These are phyloP conservation scores for Pleurozium schreberi DNA, from an alignment of 225 moss, liverwort and hornwort species.

Conservation along the genomic window DNA sequence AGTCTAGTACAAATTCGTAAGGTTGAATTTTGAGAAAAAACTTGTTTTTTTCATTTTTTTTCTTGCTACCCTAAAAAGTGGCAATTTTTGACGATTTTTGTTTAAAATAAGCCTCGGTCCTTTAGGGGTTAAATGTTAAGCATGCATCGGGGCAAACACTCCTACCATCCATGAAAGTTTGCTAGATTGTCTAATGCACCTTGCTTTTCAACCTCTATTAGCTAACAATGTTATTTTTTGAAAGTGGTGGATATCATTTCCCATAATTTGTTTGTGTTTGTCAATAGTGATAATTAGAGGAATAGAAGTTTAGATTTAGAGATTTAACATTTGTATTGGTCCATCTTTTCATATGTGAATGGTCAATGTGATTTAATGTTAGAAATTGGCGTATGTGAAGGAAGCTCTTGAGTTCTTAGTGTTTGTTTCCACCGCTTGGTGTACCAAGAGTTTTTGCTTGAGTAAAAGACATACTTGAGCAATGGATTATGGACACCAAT, in stretches of 20 bases:
- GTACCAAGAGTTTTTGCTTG: background rate
- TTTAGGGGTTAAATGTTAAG: too few relatives aligned
- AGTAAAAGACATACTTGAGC: background rate
- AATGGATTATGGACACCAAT: background rate
- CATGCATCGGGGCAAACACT: too few relatives aligned
- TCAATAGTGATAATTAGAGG: background rate
- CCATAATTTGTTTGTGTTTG: background rate
- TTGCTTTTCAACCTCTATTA: background rate
- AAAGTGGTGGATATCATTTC: background rate
- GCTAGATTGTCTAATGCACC: background rate
- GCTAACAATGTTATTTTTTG: background rate
- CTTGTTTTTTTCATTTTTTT: too few relatives aligned
- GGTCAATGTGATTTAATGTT: background rate
- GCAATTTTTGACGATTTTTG: too few relatives aligned
- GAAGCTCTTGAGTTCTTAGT: background rate
- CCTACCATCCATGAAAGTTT: background rate
- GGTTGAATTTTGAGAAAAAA: too few relatives aligned
- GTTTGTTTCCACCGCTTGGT: background rate
- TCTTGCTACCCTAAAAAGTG: too few relatives aligned
- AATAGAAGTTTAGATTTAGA: background rate
- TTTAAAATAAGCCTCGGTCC: too few relatives aligned
- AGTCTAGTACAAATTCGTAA: too few relatives aligned
- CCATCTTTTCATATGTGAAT: too few relatives aligned
- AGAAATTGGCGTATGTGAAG: background rate
- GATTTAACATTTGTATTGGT: background rate